Evolutionary conservation across 768 basidiomycete species (phyloP).

Genomic region (Amanita fuliginea): DNA sequence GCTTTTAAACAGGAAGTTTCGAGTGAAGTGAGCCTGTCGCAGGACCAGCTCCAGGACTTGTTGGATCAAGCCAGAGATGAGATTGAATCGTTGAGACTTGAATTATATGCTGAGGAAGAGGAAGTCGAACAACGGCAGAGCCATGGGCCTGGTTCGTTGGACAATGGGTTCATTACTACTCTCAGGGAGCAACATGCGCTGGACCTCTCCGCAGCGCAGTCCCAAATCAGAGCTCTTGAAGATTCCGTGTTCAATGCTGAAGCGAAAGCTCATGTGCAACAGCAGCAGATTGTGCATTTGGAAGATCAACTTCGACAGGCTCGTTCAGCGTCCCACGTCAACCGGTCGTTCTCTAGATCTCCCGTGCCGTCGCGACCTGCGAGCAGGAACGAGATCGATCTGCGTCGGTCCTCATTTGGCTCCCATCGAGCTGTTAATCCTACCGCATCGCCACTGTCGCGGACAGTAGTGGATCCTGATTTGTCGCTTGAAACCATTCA

Average conservation of each 20-base stretch:
- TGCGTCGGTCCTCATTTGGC: conserved; percentile 26
- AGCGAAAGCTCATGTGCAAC: conserved; percentile 51
- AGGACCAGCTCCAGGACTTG: conserved; percentile 56
- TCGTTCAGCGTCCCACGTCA: conserved; percentile 30
- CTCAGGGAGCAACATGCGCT: conserved; percentile 68
- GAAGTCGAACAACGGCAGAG: conserved; percentile 53
- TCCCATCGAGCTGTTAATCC: conserved; percentile 28
- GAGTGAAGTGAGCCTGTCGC: conserved; percentile 7
- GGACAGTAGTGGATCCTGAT: conserved; percentile 56
- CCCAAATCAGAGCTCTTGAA: conserved; percentile 70
- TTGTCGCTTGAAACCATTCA: conserved; percentile 69
- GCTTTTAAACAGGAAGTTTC: not conserved
- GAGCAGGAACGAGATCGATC: conserved; percentile 27
- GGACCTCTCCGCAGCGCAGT: conserved; percentile 72
- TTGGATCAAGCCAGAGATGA: conserved; percentile 57
- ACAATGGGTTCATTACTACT: conserved; percentile 64
- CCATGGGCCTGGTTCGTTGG: conserved; percentile 44
- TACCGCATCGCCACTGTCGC: conserved; percentile 30
- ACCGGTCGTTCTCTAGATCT: conserved; percentile 29
- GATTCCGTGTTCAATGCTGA: conserved; percentile 64
- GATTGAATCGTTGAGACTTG: conserved; percentile 55
- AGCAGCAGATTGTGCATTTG: conserved; percentile 52
- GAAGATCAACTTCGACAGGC: conserved; percentile 54
- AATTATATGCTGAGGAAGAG: conserved; percentile 50
- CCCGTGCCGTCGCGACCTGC: conserved; percentile 36